Evolutionary conservation across 768 basidiomycete genomes (phyloP).

Genomic region (Rhizopogon vulgaris): DNA sequence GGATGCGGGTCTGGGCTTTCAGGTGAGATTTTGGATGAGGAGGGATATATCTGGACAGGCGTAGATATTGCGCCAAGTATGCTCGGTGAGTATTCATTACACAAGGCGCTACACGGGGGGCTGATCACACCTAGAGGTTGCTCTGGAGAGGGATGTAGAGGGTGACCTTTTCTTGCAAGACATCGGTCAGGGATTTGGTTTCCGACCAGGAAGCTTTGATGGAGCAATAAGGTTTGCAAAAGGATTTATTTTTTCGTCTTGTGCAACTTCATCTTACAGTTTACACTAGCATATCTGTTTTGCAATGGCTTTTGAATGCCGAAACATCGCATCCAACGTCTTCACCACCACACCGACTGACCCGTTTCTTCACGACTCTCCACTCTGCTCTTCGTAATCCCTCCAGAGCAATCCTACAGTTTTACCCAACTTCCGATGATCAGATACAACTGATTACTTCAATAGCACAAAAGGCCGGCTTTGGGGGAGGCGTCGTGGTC

Average conservation of each 20-base stretch:
- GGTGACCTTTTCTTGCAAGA: slow-evolving; percentile 97
- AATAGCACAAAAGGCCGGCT: slow-evolving; percentile 89
- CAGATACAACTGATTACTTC: slow-evolving; percentile 94
- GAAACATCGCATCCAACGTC: slow-evolving; percentile 88
- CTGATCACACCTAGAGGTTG: slow-evolving; percentile 64
- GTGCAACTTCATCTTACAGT: background rate
- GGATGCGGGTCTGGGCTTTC: slow-evolving; percentile 97
- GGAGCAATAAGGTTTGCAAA: slow-evolving; percentile 83
- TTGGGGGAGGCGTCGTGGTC: slow-evolving; percentile 93
- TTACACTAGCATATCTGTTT: slow-evolving; percentile 79
- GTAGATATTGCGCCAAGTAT: slow-evolving; percentile 95
- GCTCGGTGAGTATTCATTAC: slow-evolving; percentile 59
- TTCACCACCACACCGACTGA: slow-evolving; percentile 80
- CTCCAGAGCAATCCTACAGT: slow-evolving; percentile 83
- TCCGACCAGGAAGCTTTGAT: slow-evolving; percentile 94
- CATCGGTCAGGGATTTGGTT: slow-evolving; percentile 97
- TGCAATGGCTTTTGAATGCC: slow-evolving; percentile 97
- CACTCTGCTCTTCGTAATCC: slow-evolving; percentile 83
- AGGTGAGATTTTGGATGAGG: slow-evolving; percentile 93
- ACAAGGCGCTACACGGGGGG: background rate
- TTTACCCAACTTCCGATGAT: slow-evolving; percentile 96
- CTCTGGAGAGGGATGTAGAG: slow-evolving; percentile 89
- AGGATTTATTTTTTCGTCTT: background rate
- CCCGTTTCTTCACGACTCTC: slow-evolving; percentile 88
- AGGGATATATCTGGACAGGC: slow-evolving; percentile 90